Base-by-base conservation (phyloP, 169 alveolate genomes). In the Theileria parva region DNA sequence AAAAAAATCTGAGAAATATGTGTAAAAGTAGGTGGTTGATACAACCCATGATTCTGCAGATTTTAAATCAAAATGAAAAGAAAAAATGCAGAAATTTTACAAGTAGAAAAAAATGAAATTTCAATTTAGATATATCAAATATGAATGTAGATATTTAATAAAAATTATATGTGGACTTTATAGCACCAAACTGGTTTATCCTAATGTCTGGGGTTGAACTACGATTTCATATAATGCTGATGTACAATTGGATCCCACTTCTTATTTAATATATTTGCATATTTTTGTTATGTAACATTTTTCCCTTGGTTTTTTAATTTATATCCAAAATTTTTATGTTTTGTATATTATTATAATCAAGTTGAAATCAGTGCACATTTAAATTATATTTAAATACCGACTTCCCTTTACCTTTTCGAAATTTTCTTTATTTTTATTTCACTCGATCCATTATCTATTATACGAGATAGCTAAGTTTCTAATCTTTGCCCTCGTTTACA, bases 121-220 rank as follows among this genome's bases (percentile, higher is more conserved):
- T 21, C 48, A 37, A 37, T 37, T 55, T 55, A 55, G 64, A 17
- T n/a, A 55, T n/a, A 55, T 55, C 21, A 55, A 11, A 55, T 17
- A 55, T 17, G 64, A 55, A 55, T n/a, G 64, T 17, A 21, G 64
- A 4, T n/a, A 55, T 21, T 7, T 21, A 55, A 21, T 55, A n/a
- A 55, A 55, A 55, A 55, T 55, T 55, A 21, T 21, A 17, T 55
- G 64, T 55, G 64, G 21, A 21, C 64, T 21, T 55, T 55, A 4
- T 55, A 55, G 64, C 64, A 55, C 64, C 64, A 21, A 55, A 55
- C 21, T 55, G 64, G 30, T 55, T 7, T 55, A 4, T 55, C 21
- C 64, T 37, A 55, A 55, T 55, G 30, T 55, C 64, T 55, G 64
- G 64, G 64, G 64, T 55, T 55, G 27, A n/a, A 55, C 48, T 55